A percentile compares a stretch with the other conserved stretches of the same genome.
Conservation (phyloP, 2,329 filamentous ascomycete species). For the Calonectria montana region DNA sequence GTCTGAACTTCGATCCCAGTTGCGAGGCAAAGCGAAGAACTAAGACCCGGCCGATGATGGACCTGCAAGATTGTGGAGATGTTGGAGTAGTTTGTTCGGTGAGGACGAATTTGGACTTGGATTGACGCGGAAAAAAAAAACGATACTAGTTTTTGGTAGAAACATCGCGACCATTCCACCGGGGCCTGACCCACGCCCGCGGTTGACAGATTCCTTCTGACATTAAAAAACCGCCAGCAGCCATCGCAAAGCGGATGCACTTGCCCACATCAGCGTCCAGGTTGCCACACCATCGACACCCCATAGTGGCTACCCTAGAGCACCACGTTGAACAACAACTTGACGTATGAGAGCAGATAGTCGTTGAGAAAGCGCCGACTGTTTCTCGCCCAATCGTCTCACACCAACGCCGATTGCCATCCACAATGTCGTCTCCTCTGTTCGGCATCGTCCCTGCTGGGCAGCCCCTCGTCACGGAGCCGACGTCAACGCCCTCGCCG, state of each 20-base stretch:
- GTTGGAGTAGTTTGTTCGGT: slow-evolving; percentile 17
- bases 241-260: background rate
- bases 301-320: background rate
- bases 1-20: background rate
- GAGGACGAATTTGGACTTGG: slow-evolving; percentile 20
- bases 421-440: slow-evolving; percentile 56
- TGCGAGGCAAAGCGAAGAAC: background rate
- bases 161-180: slow-evolving; percentile 17
- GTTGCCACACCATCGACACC: background rate
- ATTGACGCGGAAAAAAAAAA: background rate
- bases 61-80: background rate
- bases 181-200: slow-evolving; percentile 2
- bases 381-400: slow-evolving; percentile 21
- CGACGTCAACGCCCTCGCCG: slow-evolving; percentile 63
- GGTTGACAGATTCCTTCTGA: background rate
- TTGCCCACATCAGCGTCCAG: background rate
- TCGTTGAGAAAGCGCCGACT: background rate
- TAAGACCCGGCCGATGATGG: background rate
- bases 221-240: background rate
- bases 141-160: background rate
- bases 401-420: slow-evolving; percentile 14
- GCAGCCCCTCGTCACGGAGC: slow-evolving; percentile 66
- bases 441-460: slow-evolving; percentile 73
- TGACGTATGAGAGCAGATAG: background rate
- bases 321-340: too few relatives aligned